Base-by-base conservation (phyloP, 805 yeast genomes). In the Lipomyces japonicus region DNA sequence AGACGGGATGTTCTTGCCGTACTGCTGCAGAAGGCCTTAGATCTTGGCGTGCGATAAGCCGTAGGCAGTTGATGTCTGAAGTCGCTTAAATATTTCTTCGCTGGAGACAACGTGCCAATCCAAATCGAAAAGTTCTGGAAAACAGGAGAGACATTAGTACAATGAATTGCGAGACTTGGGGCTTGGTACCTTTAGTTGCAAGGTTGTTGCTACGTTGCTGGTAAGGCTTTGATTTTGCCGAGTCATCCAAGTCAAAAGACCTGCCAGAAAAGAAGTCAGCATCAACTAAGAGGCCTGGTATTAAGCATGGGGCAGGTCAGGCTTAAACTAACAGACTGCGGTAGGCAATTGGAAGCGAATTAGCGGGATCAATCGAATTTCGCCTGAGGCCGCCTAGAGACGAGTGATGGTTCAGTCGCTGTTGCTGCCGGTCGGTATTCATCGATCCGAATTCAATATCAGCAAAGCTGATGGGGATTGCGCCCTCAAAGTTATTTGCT, bases 1-100 rank as follows among this genome's bases (percentile, higher is more conserved):
- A 68, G 75, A 37, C 65, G 38, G 37, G 10, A 14, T 24, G n/a
- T 28, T 41, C 21, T 30, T 25, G 10, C 44, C 44, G 44, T 18
- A 25, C 38, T 41, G 23, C 18, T 12, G n/a, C 23, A 41, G 38
- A 1, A 38, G 44, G 2, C 30, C 28, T 5, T 39, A 10, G 42
- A 39, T 28, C 14, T 39, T 24, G 25, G 16, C 19, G 16, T 10
- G 9, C 4, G 42, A 21, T 10, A 39, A n/a, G 19, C 42, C 42
- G 4, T 5, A 9, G 9, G 9, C 35, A n/a, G 18, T 4, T 19
- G 42, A 39, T 12, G 42, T 39, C 16, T 24, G 18, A 14, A 39
- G 34, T 21, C 42, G 42, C 9, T 12, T 22, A 25, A 10, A 39
- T 19, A 39, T 19, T 5, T 39, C 42, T 19, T 5, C 14, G 10